Percentiles rank a stretch among this genome's conserved stretches.
Conservation (phyloP, 1,284 basidiomycete genomes). For the Termitomyces sp. region DNA sequence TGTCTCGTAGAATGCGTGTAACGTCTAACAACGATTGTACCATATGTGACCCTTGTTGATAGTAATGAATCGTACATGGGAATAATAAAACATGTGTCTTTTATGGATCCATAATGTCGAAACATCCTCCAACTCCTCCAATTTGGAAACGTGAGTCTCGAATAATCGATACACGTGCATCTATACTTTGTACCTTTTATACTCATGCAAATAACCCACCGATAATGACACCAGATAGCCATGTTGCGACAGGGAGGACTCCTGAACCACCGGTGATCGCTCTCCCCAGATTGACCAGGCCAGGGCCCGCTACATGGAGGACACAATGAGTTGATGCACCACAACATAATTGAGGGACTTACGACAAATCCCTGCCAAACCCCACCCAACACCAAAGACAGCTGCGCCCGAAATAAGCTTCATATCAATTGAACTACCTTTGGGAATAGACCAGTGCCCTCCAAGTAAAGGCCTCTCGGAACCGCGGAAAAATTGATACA, state of each 20-base stretch:
- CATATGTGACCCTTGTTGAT: not conserved
- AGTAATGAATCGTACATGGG: not conserved
- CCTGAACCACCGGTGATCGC: slow-evolving; percentile 32
- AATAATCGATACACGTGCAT: not conserved
- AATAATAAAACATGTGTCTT: not conserved
- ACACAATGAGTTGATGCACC: not conserved
- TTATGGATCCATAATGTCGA: not conserved
- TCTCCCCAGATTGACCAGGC: slow-evolving; percentile 48
- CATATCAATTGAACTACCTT: slow-evolving; percentile 37
- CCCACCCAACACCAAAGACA: slow-evolving; percentile 68
- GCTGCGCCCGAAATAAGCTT: slow-evolving; percentile 49
- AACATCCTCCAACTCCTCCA: not conserved
- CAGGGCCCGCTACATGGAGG: slow-evolving; percentile 44
- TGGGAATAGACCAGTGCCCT: slow-evolving; percentile 36
- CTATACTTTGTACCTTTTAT: not conserved
- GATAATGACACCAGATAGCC: slow-evolving; percentile 36
- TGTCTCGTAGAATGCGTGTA: slow-evolving; percentile 2
- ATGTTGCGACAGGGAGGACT: slow-evolving; percentile 28
- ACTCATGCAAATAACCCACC: slow-evolving; percentile 37
- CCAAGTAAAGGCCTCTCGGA: slow-evolving; percentile 33
- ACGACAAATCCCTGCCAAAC: slow-evolving; percentile 61
- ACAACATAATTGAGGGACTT: slow-evolving; percentile 21
- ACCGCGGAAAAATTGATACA: slow-evolving; percentile 37
- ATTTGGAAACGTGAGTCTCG: not conserved
- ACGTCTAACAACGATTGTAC: slow-evolving; percentile 1